Percentiles rank a stretch among this genome's conserved stretches.
These are phyloP conservation scores for Rubia tinctorum DNA, from an alignment of 305 asterid species.

Conservation along the genomic window DNA sequence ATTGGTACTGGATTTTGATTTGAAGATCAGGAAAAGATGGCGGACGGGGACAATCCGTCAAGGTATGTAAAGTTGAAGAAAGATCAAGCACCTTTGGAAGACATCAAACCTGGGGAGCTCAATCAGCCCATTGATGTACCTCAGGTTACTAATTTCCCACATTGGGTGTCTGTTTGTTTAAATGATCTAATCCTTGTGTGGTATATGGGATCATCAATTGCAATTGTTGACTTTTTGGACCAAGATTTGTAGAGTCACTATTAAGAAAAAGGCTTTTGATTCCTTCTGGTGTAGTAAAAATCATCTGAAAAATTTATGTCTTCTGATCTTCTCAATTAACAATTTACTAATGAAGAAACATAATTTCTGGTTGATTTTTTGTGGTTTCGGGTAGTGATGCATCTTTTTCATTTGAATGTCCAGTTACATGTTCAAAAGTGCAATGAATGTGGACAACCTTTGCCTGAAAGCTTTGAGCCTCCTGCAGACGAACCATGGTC, in stretches of 20 bases:
- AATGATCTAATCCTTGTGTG: background rate
- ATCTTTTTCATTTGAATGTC: constrained; percentile 18
- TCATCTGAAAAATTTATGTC: background rate
- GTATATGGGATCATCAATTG: background rate
- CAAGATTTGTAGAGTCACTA: background rate
- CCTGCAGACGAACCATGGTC: constrained; percentile 97
- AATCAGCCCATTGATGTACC: constrained; percentile 96
- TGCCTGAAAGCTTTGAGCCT: constrained; percentile 91
- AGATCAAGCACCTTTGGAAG: constrained; percentile 77
- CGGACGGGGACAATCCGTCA: constrained; percentile 69
- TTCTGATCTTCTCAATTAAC: background rate
- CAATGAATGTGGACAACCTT: constrained; percentile 87
- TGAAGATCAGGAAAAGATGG: constrained; percentile 39
- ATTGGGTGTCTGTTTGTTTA: background rate
- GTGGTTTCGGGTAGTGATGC: background rate
- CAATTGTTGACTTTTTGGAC: background rate
- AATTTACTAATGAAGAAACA: background rate
- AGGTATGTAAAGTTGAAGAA: constrained; percentile 81
- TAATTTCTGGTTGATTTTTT: constrained; percentile 1
- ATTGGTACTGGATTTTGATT: background rate
- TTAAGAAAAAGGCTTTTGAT: background rate
- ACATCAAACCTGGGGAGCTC: constrained; percentile 90
- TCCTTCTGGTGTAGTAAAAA: background rate
- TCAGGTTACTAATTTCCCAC: constrained; percentile 45
- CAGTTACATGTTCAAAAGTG: constrained; percentile 85